Conservation (phyloP, 352 stramenopile genomes). For the Globisporangium spiculum region DNA sequence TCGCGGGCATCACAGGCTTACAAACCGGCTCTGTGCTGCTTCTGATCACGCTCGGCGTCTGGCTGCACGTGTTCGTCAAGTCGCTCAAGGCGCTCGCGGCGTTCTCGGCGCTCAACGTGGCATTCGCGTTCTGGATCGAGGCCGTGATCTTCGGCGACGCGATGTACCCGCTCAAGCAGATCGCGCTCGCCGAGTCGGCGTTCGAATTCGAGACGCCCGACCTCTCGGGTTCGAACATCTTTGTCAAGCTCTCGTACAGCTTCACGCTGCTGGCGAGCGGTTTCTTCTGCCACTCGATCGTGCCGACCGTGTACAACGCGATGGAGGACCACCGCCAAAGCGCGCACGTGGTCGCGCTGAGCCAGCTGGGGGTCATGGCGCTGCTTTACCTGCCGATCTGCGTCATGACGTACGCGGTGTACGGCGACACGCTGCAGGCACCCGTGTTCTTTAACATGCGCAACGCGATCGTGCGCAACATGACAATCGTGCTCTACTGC, state of each 20-base stretch:
- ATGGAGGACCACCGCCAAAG: conserved; percentile 64
- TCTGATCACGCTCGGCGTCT: conserved; percentile 47
- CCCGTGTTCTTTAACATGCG: conserved; percentile 86
- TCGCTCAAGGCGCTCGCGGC: conserved; percentile 55
- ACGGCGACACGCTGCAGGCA: conserved; percentile 67
- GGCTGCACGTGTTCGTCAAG: conserved; percentile 65
- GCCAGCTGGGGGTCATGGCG: conserved; percentile 45
- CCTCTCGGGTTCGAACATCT: conserved; percentile 43
- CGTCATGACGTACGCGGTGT: conserved; percentile 73
- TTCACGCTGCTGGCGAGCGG: conserved; percentile 63
- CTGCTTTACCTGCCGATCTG: conserved; percentile 74
- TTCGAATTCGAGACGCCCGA: conserved; percentile 71
- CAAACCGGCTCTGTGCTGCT: conserved; percentile 53
- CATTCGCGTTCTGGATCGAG: conserved; percentile 78
- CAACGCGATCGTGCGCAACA: conserved; percentile 63
- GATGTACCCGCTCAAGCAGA: conserved; percentile 81
- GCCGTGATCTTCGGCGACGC: conserved; percentile 78
- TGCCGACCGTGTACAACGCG: conserved; percentile 75
- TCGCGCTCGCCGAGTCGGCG: conserved; percentile 52
- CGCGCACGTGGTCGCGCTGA: conserved; percentile 42
- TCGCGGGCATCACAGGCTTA: conserved; percentile 58
- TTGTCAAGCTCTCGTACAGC: conserved; percentile 68
- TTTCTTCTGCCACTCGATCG: conserved; percentile 67
- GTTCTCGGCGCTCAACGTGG: conserved; percentile 73
- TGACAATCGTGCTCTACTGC: conserved; percentile 73